Evolutionary conservation across 177 flowering plant genomes (phyloP), one percentile per base, ranked within the genome.

Genomic region (Vitis hybrid): DNA sequence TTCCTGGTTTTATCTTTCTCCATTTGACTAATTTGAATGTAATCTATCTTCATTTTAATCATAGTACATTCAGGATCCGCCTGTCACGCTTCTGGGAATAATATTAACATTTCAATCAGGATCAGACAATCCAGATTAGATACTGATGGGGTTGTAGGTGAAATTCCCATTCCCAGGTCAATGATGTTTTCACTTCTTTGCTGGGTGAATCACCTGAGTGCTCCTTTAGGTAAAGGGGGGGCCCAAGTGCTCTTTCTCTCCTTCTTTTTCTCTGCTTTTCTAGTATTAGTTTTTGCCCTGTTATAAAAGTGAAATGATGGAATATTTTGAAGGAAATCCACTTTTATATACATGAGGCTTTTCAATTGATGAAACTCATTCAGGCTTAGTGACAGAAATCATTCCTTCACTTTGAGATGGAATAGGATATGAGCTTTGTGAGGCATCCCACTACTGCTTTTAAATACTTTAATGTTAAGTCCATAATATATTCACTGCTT

Each of bases 341-440:
- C 55, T 63, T 50, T 12, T 20, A 51, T 11, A 12, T 7, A 22
- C 14, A 51, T 29, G 53, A 1, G 51, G 64, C 13, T 33, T 60
- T 60, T 52, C 50, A 20, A 57, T 49, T 63, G 67, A 68, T 62
- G 29, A 49, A 68, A 57, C 7, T 22, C 31, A 5, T 39, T 6
- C 45, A 31, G 2, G 55, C 61, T 18, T 55, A 31, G 64, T 62
- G 71, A 39, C 14, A 16, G 68, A 56, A 26, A 73, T 68, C 58
- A 56, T 64, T 69, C 18, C 56, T 70, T 22, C 48, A 49, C 6
- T 55, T 39, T 63, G 13, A 1, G 11, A 31, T 49, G 29, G 12
- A 68, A 45, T 10, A 20, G 39, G 39, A 62, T 39, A 29, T 20
- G 16, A 14, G 29, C 56, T 3, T 22, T 62, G 33, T 20, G 62